Evolutionary conservation across 2,329 filamentous ascomycete species (phyloP).

Genomic region (Claviceps pazoutovae): DNA sequence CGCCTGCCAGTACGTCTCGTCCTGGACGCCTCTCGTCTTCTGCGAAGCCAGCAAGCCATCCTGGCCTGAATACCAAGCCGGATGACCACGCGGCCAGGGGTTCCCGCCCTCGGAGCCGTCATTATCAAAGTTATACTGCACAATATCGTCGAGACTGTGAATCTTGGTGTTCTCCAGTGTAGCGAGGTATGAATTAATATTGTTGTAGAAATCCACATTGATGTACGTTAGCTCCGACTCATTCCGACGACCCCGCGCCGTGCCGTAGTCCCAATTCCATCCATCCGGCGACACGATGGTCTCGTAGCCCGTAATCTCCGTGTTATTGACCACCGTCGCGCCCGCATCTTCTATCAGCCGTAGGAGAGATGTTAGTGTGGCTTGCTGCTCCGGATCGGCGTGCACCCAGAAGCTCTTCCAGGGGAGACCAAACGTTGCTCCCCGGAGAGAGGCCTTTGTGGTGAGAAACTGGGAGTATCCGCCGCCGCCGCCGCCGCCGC

Average conservation of each 20-base stretch:
- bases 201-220: conserved; percentile 55
- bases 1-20: conserved; percentile 55
- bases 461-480: conserved; percentile 42
- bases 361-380: conserved; percentile 33
- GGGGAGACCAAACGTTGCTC: conserved; percentile 54
- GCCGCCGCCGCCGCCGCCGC: conserved; percentile 33
- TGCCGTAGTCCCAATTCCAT: conserved; percentile 65
- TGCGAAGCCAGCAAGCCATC: conserved; percentile 54
- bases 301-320: conserved; percentile 50
- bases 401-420: conserved; percentile 59
- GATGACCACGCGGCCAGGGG: conserved; percentile 37
- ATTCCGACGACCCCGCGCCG: conserved; percentile 47
- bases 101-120: conserved; percentile 53
- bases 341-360: conserved; percentile 43
- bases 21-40: conserved; percentile 42
- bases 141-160: conserved; percentile 47
- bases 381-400: conserved; percentile 40
- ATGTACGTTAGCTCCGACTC: conserved; percentile 62
- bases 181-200: conserved; percentile 47
- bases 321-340: conserved; percentile 54
- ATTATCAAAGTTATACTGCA: conserved; percentile 50
- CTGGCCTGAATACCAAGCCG: conserved; percentile 57
- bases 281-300: conserved; percentile 49
- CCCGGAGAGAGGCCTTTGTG: conserved; percentile 37
- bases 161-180: conserved; percentile 48